Evolutionary conservation across 768 basidiomycete genomes (phyloP).

Genomic region (Trametes gibbosa): DNA sequence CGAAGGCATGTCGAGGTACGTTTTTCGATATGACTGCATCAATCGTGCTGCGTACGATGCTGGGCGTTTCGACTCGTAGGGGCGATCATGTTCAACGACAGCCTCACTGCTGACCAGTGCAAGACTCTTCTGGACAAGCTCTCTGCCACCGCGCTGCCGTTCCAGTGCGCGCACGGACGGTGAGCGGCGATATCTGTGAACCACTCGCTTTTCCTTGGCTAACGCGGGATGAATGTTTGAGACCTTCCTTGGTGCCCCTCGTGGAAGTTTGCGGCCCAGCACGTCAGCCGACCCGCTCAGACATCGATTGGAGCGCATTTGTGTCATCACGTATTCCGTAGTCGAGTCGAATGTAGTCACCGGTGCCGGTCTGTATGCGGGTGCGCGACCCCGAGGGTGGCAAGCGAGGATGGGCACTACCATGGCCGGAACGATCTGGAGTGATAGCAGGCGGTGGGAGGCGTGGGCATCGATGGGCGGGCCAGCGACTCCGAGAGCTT

Average conservation of each 20-base stretch:
- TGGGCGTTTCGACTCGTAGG: slow-evolving; percentile 44
- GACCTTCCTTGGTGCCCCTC: slow-evolving; percentile 24
- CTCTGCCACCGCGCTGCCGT: slow-evolving; percentile 75
- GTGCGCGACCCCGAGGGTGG: neutral
- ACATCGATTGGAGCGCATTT: slow-evolving; percentile 9
- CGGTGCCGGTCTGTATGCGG: neutral
- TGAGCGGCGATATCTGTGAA: slow-evolving; percentile 24
- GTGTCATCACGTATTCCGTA: neutral
- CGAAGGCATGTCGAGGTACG: slow-evolving; percentile 92
- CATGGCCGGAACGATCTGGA: slow-evolving; percentile 9
- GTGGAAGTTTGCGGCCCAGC: slow-evolving; percentile 3
- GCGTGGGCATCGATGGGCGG: slow-evolving; percentile 8
- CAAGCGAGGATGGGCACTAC: neutral
- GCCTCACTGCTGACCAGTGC: slow-evolving; percentile 66
- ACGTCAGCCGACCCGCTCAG: neutral
- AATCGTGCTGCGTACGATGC: neutral
- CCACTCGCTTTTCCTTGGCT: neutral
- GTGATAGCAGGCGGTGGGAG: neutral
- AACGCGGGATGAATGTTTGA: neutral
- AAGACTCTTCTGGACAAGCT: slow-evolving; percentile 64
- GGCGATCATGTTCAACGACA: slow-evolving; percentile 96
- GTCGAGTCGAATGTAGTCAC: neutral
- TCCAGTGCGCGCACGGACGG: slow-evolving; percentile 97
- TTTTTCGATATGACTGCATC: slow-evolving; percentile 2
- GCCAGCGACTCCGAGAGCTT: neutral